phyloP scores from a whole-genome alignment of 2,329 filamentous ascomycete genomes.

The Xylariaceae sp. region DNA sequence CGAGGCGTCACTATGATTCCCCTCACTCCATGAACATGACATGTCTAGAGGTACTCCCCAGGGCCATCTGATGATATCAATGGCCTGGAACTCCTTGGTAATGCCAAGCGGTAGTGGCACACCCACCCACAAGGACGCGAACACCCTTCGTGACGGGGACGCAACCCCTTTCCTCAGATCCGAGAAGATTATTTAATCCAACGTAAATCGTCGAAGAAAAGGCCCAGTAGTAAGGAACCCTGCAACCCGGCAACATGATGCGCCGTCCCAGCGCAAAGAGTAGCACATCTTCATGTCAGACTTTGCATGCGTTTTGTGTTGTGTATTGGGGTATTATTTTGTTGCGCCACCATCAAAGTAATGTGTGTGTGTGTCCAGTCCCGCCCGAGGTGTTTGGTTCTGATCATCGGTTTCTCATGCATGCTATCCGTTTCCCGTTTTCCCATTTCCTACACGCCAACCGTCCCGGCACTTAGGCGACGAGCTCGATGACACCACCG shows the following conservation, averaged over 20 bases:
- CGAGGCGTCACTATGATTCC: not conserved
- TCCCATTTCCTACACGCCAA: conserved; percentile 10
- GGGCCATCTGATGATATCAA: not conserved
- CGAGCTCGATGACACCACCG: conserved; percentile 58
- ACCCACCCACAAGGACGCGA: not conserved
- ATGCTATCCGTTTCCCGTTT: conserved; percentile 18
- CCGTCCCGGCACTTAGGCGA: conserved; percentile 16
- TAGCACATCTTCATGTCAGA: conserved; percentile 9
- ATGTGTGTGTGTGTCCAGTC: conserved; percentile 1
- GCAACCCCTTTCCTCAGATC: not conserved
- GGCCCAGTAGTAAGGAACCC: not conserved
- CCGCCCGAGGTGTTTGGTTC: conserved; percentile 10
- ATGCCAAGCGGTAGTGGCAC: not conserved
- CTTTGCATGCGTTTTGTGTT: conserved; percentile 5
- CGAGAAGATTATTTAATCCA: not conserved
- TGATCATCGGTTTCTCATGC: conserved; percentile 17
- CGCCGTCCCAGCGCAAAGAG: not conserved
- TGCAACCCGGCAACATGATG: not conserved
- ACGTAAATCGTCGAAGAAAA: not conserved
- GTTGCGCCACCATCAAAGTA: conserved; percentile 14
- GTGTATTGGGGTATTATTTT: conserved; percentile 17
- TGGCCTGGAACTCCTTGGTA: not conserved
- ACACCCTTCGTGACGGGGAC: not conserved
- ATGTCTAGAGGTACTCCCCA: not conserved
- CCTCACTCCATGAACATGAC: not conserved